Evolutionary conservation across 2,329 filamentous ascomycete species (phyloP).

Genomic region (Fusarium tuaranense): DNA sequence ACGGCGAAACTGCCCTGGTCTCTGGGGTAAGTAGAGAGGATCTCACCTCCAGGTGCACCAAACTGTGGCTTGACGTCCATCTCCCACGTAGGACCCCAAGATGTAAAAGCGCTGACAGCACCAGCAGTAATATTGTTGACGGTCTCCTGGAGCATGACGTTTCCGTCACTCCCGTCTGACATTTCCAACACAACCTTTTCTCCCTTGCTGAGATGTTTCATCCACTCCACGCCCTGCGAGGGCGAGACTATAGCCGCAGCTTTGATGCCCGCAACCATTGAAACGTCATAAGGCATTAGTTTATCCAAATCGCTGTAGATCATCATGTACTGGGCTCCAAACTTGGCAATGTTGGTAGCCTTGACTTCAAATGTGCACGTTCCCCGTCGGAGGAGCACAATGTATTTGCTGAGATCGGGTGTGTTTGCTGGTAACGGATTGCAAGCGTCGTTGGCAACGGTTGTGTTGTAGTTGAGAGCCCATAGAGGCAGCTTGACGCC

Average conservation of each 20-base stretch:
- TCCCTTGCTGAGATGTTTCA: slow-evolving; percentile 56
- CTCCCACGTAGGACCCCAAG: slow-evolving; percentile 72
- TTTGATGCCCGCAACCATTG: slow-evolving; percentile 46
- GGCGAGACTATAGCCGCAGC: slow-evolving; percentile 57
- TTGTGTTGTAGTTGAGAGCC: slow-evolving; percentile 62
- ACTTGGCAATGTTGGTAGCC: slow-evolving; percentile 62
- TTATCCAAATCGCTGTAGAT: slow-evolving; percentile 67
- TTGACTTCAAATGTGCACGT: slow-evolving; percentile 68
- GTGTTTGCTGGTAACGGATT: slow-evolving; percentile 62
- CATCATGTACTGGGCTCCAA: slow-evolving; percentile 70
- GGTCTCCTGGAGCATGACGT: slow-evolving; percentile 48
- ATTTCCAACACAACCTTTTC: slow-evolving; percentile 59
- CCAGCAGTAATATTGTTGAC: slow-evolving; percentile 62
- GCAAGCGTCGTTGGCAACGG: slow-evolving; percentile 63
- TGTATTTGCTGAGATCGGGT: slow-evolving; percentile 66
- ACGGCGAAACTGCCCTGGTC: slow-evolving; percentile 62
- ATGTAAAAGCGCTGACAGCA: slow-evolving; percentile 63
- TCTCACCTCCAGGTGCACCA: slow-evolving; percentile 66
- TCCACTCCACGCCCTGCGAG: slow-evolving; percentile 57
- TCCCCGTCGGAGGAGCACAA: slow-evolving; percentile 71
- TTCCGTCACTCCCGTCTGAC: slow-evolving; percentile 53
- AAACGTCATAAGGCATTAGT: slow-evolving; percentile 50
- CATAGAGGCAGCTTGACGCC: slow-evolving; percentile 62
- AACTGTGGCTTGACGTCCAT: slow-evolving; percentile 67
- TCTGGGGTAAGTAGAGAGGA: slow-evolving; percentile 67